Evolutionary conservation across 2,329 filamentous ascomycete species (phyloP).

Genomic region (Beauveria asiatica): DNA sequence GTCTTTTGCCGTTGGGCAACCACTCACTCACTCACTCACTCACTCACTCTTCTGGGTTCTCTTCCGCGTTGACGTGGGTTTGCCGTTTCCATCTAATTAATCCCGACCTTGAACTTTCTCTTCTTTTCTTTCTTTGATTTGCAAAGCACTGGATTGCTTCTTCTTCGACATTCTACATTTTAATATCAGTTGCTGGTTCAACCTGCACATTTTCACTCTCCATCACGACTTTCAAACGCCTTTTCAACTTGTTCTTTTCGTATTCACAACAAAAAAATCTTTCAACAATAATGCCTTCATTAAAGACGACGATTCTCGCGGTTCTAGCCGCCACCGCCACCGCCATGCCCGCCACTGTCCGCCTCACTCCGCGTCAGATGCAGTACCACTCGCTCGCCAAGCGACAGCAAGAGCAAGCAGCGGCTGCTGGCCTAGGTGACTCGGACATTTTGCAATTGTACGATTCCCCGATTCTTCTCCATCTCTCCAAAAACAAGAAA

Average conservation of each 20-base stretch:
- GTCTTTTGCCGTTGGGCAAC: neutral
- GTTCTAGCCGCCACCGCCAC: neutral
- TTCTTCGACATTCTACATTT: neutral
- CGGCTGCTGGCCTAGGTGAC: slow-evolving; percentile 2
- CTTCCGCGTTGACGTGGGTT: slow-evolving; percentile 8
- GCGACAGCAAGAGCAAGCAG: neutral
- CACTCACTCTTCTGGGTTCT: neutral
- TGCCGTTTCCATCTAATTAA: neutral
- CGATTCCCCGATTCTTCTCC: too few relatives aligned
- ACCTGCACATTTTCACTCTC: neutral
- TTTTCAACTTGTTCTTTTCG: too few relatives aligned
- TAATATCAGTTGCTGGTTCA: neutral
- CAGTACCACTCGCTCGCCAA: slow-evolving; percentile 1
- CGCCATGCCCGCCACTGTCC: slow-evolving; percentile 3
- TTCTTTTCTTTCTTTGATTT: neutral
- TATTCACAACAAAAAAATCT: neutral
- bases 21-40: neutral
- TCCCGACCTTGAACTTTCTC: neutral
- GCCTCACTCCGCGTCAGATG: slow-evolving; percentile 7
- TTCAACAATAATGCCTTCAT: neutral
- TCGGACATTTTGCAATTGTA: slow-evolving; percentile 11
- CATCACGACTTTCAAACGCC: neutral
- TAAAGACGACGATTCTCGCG: neutral
- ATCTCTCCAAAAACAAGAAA: too few relatives aligned
- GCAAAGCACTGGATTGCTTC: slow-evolving; percentile 2